Evolutionary conservation across 2,329 filamentous ascomycete genomes (phyloP).

Genomic region (Fusarium neocosmosporiellum): DNA sequence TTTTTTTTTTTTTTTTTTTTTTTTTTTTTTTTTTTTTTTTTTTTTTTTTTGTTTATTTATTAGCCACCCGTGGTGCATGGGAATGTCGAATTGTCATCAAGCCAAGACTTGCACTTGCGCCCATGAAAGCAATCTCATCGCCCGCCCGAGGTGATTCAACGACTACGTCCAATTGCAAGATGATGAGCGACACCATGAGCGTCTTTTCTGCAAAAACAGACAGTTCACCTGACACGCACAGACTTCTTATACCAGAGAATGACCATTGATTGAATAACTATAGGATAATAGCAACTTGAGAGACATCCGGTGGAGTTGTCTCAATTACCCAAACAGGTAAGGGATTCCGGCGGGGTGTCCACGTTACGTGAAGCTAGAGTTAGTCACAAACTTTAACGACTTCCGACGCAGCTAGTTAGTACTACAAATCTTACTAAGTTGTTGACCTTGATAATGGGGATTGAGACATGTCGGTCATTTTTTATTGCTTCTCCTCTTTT

Average conservation of each 20-base stretch:
- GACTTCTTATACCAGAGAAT: not conserved
- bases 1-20: too few species aligned
- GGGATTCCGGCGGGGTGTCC: not conserved
- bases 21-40: too few species aligned
- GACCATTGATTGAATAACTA: not conserved
- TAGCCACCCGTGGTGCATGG: not conserved
- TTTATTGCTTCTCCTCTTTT: fast-evolving
- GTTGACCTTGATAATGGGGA: not conserved
- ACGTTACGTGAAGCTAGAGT: constrained; percentile 22
- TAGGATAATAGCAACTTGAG: not conserved
- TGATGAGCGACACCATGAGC: not conserved
- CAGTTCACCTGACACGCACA: not conserved
- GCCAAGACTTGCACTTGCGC: not conserved
- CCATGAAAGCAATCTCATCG: not conserved
- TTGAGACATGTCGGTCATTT: not conserved
- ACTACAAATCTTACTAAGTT: constrained; percentile 12
- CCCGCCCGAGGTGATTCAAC: not conserved
- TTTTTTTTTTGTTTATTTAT: not conserved
- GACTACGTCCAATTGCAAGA: not conserved
- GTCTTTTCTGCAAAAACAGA: not conserved
- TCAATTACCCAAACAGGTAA: not conserved
- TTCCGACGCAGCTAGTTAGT: constrained; percentile 12
- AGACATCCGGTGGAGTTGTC: constrained; percentile 1
- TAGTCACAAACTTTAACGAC: constrained; percentile 9
- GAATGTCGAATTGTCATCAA: not conserved